Evolutionary conservation across 1,284 basidiomycete species (phyloP), one percentile per base, ranked within the genome.

Genomic region (Lentinus polychrous): DNA sequence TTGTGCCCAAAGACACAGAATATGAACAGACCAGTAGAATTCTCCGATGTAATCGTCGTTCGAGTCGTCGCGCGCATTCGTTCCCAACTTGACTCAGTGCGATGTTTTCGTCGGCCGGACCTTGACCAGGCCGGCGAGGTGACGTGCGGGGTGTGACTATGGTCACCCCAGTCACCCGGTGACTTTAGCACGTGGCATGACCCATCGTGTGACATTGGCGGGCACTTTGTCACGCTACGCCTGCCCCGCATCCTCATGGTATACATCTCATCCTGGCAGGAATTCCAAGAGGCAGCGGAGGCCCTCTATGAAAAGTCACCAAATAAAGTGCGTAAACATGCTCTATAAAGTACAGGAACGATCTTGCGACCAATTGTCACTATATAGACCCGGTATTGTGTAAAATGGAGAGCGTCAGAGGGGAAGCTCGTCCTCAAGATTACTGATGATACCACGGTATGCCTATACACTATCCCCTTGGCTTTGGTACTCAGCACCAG

Each of bases 391-490:
- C 78, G 92, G 45, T 94, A 94, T 66, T 83, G 80, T 62, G 81
- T 94, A 61, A 93, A 94, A 74, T 95, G 91, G 83, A 81, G 78
- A 59, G 75, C 85, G 32, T 79, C 79, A 8, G 83, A 89, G 60
- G 89, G 88, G 11, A 83, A 90, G 60, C 77, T 95, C 15, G 87
- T 94, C 45, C 74, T 96, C 52, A 94, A 94, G 70, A 83, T 95
- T 60, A 95, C 93, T 1, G 90, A 95, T 68, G 79, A 94, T 66
- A 76, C 74, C 34, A 87, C 82, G 60, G 93, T 94, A 64, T 58
- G 87, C 76, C 18, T 22, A 12, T 18, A 46, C 20, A 7, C 37
- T 37, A 32, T 18, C 14, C 14, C 34, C 1, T 34, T 43, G 8
- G 10, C 8, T 8, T 2, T n/a, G n/a, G 12, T 8, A 8, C 36